Percentiles rank a stretch among this genome's conserved stretches.
These are phyloP conservation scores for Oldenlandia corymbosa DNA, from an alignment of 257 asterid genomes.

Conservation along the genomic window DNA sequence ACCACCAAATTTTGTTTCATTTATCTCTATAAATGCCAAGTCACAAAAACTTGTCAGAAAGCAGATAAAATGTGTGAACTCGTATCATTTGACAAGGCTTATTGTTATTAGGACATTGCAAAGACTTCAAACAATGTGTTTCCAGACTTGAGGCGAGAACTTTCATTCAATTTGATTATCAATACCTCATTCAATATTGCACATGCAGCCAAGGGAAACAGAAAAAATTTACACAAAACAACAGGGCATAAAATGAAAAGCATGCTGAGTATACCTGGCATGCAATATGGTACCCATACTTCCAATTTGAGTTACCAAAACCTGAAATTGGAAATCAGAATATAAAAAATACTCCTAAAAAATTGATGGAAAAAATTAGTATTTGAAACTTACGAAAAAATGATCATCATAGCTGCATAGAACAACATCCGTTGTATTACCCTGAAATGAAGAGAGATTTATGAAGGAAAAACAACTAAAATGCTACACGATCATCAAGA, in stretches of 20 bases:
- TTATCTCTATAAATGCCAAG: no score
- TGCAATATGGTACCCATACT: constrained; percentile 92
- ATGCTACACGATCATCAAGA: neutral
- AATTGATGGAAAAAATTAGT: neutral
- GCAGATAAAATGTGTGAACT: no score
- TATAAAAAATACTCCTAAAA: constrained; percentile 2
- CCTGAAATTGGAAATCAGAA: constrained; percentile 37
- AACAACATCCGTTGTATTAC: constrained; percentile 61
- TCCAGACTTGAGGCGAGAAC: neutral
- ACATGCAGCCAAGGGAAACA: neutral
- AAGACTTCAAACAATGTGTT: no score
- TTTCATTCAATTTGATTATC: constrained; percentile 4
- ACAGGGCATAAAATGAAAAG: neutral
- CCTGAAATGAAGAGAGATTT: constrained; percentile 32
- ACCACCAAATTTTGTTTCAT: no score
- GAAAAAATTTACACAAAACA: constrained; percentile 10
- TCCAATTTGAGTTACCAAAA: constrained; percentile 87
- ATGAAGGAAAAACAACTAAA: neutral
- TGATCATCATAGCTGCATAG: constrained; percentile 79
- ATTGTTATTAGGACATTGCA: no score
- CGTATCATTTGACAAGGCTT: neutral
- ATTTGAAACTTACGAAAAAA: constrained; percentile 50
- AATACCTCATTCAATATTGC: neutral
- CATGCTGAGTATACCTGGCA: constrained; percentile 55
- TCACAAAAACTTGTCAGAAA: neutral